Conservation (phyloP, 495 filamentous ascomycete genomes). For the Bacidia rubella region DNA sequence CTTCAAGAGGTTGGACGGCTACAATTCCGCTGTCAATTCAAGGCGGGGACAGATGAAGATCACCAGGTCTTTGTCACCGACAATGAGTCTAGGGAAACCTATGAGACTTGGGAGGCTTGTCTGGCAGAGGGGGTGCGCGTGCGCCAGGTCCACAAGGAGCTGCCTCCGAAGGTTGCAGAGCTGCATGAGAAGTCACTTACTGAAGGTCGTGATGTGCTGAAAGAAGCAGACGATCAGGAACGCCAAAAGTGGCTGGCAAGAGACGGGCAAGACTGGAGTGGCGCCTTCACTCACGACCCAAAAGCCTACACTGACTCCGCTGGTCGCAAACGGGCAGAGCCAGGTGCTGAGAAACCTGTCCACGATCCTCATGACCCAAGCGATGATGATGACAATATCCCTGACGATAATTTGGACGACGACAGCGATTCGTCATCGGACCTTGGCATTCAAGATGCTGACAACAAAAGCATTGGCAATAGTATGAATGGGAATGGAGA, state of each 20-base stretch:
- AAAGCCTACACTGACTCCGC: constrained; percentile 37
- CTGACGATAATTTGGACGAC: constrained; percentile 27
- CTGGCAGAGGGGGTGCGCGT: constrained; percentile 67
- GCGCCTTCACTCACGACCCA: constrained; percentile 64
- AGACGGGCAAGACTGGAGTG: constrained; percentile 75
- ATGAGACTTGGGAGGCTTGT: constrained; percentile 88
- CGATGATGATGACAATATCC: constrained; percentile 28
- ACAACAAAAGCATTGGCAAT: constrained; percentile 18
- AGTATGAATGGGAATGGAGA: constrained; percentile 17
- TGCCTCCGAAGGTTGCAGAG: constrained; percentile 50
- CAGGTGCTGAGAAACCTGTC: constrained; percentile 40
- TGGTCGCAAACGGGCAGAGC: constrained; percentile 40
- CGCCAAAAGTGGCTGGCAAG: constrained; percentile 64
- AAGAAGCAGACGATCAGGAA: constrained; percentile 52
- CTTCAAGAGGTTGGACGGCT: constrained; percentile 68
- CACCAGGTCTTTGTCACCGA: constrained; percentile 72
- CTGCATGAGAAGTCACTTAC: constrained; percentile 70
- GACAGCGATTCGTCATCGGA: constrained; percentile 27
- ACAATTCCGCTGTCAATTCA: constrained; percentile 66
- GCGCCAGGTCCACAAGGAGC: constrained; percentile 48
- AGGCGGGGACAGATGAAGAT: constrained; percentile 79
- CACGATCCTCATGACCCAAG: constrained; percentile 43
- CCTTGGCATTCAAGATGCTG: constrained; percentile 33
- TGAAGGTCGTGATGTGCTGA: constrained; percentile 66
- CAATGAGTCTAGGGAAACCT: constrained; percentile 82